These are phyloP conservation scores for Penicillium fuscoglaucum DNA, from an alignment of 2,329 filamentous ascomycete genomes.

Conservation along the genomic window DNA sequence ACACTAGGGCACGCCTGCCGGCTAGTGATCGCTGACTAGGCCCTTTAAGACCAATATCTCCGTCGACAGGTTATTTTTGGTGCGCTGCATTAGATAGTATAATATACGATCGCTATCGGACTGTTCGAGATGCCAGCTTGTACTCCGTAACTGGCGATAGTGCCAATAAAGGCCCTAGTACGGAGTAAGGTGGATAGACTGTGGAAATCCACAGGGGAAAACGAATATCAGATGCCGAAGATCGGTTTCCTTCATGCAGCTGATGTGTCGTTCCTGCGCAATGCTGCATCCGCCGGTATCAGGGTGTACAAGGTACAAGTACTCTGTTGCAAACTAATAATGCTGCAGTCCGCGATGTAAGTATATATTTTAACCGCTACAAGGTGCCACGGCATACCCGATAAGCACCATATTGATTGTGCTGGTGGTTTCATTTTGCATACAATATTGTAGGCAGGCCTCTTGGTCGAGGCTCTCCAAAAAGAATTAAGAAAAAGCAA, in stretches of 20 bases:
- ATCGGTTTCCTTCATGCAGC: conserved; percentile 4
- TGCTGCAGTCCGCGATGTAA: not conserved
- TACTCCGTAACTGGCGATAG: not conserved
- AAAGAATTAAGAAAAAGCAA: conserved; percentile 19
- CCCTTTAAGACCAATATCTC: conserved; percentile 5
- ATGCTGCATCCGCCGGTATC: conserved; percentile 2
- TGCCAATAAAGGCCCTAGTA: not conserved
- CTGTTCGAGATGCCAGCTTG: not conserved
- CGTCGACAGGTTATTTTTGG: conserved; percentile 24
- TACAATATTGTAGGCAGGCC: conserved; percentile 8
- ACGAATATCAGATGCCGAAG: not conserved
- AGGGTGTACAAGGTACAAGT: conserved; percentile 2
- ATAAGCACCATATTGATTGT: not conserved
- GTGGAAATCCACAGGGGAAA: not conserved
- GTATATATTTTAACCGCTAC: conserved; percentile 1
- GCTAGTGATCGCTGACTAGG: conserved; percentile 23
- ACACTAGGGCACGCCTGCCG: conserved; percentile 22
- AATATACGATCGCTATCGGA: not conserved
- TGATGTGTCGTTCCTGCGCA: conserved; percentile 19
- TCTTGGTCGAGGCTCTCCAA: conserved; percentile 19
- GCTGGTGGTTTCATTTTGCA: not conserved
- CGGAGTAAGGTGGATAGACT: not conserved
- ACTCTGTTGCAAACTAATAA: not conserved
- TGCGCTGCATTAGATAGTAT: not conserved
- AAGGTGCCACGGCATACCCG: conserved; percentile 2